Evolutionary conservation across 1,139 yeast genomes (phyloP).

Genomic region (Blastobotrys petasosporus): DNA sequence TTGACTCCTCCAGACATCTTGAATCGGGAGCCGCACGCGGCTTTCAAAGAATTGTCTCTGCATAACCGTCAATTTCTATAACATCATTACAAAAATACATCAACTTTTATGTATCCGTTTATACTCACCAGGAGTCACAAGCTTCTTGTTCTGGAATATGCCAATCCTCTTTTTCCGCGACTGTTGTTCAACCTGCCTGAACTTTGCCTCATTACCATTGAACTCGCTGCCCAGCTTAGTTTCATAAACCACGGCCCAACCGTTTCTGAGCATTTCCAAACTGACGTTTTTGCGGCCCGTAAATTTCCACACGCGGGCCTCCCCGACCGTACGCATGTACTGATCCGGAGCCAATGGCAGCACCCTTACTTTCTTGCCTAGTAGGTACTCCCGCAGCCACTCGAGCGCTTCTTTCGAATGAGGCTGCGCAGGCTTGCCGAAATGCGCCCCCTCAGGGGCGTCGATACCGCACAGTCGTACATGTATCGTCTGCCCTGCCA

Average conservation of each 20-base stretch:
- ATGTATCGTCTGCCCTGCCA: slow-evolving; percentile 35
- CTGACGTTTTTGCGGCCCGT: slow-evolving; percentile 74
- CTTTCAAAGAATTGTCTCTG: too few relatives aligned
- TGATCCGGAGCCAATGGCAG: slow-evolving; percentile 82
- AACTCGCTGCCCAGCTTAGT: slow-evolving; percentile 78
- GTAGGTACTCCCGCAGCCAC: slow-evolving; percentile 63
- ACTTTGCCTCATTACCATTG: slow-evolving; percentile 63
- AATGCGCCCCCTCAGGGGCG: slow-evolving; percentile 95
- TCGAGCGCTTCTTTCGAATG: slow-evolving; percentile 73
- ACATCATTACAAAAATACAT: too few relatives aligned
- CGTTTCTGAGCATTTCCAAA: slow-evolving; percentile 75
- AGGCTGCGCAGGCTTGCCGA: slow-evolving; percentile 92
- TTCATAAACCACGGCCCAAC: slow-evolving; percentile 85
- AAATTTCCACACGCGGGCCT: slow-evolving; percentile 69
- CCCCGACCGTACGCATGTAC: slow-evolving; percentile 81
- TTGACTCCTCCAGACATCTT: too few relatives aligned
- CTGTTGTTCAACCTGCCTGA: slow-evolving; percentile 49
- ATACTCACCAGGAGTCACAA: slow-evolving; percentile 78
- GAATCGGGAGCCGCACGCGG: too few relatives aligned
- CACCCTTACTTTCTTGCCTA: slow-evolving; percentile 63
- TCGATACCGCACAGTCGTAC: slow-evolving; percentile 91
- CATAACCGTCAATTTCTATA: too few relatives aligned
- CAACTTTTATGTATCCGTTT: slow-evolving; percentile 37
- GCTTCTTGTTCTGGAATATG: slow-evolving; percentile 53
- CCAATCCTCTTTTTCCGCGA: slow-evolving; percentile 61